A percentile compares a stretch with the other conserved stretches of the same genome.
These are phyloP conservation scores for Boletus subcaerulescens DNA, from an alignment of 768 basidiomycete species.

Conservation along the genomic window DNA sequence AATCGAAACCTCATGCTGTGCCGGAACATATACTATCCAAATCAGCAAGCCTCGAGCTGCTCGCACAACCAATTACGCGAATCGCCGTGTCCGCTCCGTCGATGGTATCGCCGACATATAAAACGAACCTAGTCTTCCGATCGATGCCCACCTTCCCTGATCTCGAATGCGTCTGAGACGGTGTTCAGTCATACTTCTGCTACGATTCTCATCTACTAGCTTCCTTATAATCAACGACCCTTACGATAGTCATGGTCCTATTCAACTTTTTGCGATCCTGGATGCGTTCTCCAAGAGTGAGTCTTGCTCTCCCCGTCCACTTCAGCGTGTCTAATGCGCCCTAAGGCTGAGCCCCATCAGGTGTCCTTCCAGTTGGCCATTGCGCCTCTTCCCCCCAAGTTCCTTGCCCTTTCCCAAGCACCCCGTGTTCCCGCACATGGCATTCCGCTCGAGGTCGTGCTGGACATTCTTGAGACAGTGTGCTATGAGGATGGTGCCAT, in stretches of 20 bases:
- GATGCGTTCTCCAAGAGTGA: constrained; percentile 26
- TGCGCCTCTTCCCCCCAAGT: constrained; percentile 21
- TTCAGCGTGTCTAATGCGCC: constrained; percentile 5
- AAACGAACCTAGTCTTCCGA: constrained; percentile 17
- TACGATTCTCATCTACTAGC: constrained; percentile 16
- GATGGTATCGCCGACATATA: constrained; percentile 26
- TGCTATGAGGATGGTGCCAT: constrained; percentile 38
- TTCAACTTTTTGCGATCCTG: constrained; percentile 22
- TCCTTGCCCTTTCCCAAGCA: constrained; percentile 10
- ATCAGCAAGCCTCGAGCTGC: neutral
- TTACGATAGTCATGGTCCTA: constrained; percentile 26
- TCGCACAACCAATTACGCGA: constrained; percentile 22
- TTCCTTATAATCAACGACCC: constrained; percentile 21
- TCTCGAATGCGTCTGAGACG: constrained; percentile 22
- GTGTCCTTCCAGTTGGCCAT: constrained; percentile 40
- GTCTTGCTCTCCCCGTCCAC: neutral
- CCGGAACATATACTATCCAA: neutral
- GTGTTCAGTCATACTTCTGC: constrained; percentile 18
- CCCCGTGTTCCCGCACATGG: constrained; percentile 26
- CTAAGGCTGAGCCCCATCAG: constrained; percentile 34
- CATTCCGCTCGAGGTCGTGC: constrained; percentile 63
- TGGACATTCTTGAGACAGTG: constrained; percentile 60
- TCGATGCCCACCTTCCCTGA: constrained; percentile 15
- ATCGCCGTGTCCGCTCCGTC: constrained; percentile 21
- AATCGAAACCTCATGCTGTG: constrained; percentile 6